Conservation (phyloP, 2,329 filamentous ascomycete species). For the Epichloe amarillans region DNA sequence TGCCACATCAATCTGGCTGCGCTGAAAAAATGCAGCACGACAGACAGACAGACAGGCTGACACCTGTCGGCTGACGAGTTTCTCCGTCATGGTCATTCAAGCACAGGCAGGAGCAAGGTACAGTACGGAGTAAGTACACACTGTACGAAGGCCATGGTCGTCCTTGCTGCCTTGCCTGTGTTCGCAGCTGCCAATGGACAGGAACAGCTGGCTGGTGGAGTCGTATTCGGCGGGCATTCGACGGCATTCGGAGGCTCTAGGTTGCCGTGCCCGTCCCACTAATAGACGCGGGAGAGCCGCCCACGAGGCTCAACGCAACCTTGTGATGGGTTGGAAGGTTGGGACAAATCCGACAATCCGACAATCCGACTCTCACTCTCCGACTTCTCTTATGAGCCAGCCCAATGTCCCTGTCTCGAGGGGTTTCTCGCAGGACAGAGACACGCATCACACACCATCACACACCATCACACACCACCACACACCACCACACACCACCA, state of each 20-base stretch:
- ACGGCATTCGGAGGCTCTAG: background rate
- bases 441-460: background rate
- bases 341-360: background rate
- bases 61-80: no score
- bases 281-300: slow-evolving; percentile 3
- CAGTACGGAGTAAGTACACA: no score
- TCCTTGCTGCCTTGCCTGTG: no score
- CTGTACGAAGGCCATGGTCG: no score
- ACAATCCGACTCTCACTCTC: background rate
- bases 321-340: slow-evolving; percentile 1
- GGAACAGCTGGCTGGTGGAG: background rate
- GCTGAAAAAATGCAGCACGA: no score
- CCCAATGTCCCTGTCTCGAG: no score
- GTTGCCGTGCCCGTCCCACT: slow-evolving; percentile 2
- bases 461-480: background rate
- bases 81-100: no score
- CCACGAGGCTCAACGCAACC: slow-evolving; percentile 6
- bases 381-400: background rate
- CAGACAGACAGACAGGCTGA: no score
- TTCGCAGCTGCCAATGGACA: no score
- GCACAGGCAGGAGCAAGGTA: no score
- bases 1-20: no score
- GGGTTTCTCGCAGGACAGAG: background rate
- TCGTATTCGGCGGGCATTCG: background rate
- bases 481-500: no score